Base-by-base conservation (phyloP, 176 grass and related monocot genomes). In the Avena atlantica region DNA sequence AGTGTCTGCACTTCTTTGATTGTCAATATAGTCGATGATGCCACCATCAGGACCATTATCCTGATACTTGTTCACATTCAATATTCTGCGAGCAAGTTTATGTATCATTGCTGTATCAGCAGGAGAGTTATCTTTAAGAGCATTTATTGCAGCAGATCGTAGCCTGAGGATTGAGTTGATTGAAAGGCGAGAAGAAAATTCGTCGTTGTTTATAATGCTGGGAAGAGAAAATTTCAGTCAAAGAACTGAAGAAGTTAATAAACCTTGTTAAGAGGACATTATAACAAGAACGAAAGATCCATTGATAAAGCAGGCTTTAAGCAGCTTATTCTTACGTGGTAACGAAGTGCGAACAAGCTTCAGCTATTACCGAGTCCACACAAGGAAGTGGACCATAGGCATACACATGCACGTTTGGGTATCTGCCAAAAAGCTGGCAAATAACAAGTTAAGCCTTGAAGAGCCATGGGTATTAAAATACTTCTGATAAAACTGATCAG, bases 261-360 rank as follows among this genome's bases (percentile, higher is more conserved):
- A 85, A 63, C 16, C 44, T 78, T 71, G 27, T 68, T 72, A 88
- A 82, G 19, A 71, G 51, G 23, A 51, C 25, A 76, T 23, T 8
- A 68, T 50, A 82, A 37, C 9, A 81, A 81, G 31, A 77, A 85
- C 17, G 49, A 29, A 81, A 81, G 44, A 70, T 81, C 45, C 74
- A 63, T 78, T 47, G 55, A 71, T 37, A 82, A 75, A 74, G 27
- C 49, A 61, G 16, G 17, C 24, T 11, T 20, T 53, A 69, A 51
- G 20, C 36, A 83, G 53, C 40, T 85, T 83, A 71, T 61, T 73
- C 92, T 83, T 93, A 94, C 97, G 66, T 93, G 63, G 94, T 99
- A 64, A 99, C 87, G 82, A 99, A 99, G 50, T 94, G 76, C 34
- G 97, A 90, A 76, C 97, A 99, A 55, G 97, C 97, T 99, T 99